phyloP scores from a whole-genome alignment of 495 filamentous ascomycete species.

The Monascus purpureus region DNA sequence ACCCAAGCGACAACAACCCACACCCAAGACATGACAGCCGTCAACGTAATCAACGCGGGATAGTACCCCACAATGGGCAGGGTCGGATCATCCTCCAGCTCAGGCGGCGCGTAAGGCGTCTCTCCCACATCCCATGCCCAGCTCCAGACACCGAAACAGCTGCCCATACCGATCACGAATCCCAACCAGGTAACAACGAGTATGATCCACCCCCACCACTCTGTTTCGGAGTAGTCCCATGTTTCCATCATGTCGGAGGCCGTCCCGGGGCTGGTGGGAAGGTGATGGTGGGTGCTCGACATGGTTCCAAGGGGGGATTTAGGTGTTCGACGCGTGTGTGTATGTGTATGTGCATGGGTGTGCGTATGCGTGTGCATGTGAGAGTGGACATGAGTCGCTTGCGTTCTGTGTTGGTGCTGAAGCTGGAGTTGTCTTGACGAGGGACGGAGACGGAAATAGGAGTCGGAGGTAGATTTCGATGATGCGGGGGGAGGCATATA shows the following conservation, averaged over 20 bases:
- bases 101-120: conserved; percentile 83
- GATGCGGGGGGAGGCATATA: conserved; percentile 28
- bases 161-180: conserved; percentile 91
- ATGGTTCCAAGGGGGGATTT: conserved; percentile 48
- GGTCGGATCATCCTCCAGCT: conserved; percentile 84
- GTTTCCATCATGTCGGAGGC: conserved; percentile 30
- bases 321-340: conserved; percentile 28
- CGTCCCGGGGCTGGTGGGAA: conserved; percentile 18
- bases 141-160: conserved; percentile 92
- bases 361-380: neutral
- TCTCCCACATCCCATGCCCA: conserved; percentile 99
- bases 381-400: no score
- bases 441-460: conserved; percentile 41
- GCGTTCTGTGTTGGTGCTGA: neutral
- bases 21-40: conserved; percentile 93
- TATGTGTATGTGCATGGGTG: neutral
- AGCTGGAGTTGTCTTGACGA: neutral
- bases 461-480: conserved; percentile 55
- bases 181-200: conserved; percentile 82
- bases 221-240: conserved; percentile 85
- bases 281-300: conserved; percentile 4
- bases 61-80: conserved; percentile 95
- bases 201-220: conserved; percentile 94
- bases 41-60: conserved; percentile 83
- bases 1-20: conserved; percentile 97